Percentiles rank a stretch among this genome's conserved stretches.
These are phyloP conservation scores for Ustilago vetiveriae DNA, from an alignment of 1,284 basidiomycete genomes.

Conservation along the genomic window DNA sequence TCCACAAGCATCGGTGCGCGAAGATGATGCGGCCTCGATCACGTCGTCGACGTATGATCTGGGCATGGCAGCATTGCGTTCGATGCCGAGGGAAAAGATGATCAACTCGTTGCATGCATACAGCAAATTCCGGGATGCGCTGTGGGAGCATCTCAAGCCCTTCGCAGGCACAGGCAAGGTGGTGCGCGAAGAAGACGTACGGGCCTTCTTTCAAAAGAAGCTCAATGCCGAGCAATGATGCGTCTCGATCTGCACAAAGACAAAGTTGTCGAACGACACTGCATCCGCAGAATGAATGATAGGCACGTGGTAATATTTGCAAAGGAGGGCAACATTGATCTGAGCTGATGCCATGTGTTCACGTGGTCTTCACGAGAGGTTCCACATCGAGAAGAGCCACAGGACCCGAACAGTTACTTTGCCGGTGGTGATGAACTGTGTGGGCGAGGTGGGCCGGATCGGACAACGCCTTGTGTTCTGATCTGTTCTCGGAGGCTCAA, in stretches of 20 bases:
- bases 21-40: constrained; percentile 47
- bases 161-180: constrained; percentile 65
- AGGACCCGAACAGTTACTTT: too few species aligned
- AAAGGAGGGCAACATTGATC: too few species aligned
- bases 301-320: too few species aligned
- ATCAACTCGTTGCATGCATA: constrained; percentile 67
- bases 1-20: constrained; percentile 40
- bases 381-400: too few species aligned
- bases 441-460: too few species aligned
- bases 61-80: constrained; percentile 66
- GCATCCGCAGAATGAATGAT: too few species aligned
- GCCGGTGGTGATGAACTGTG: too few species aligned
- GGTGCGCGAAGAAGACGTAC: constrained; percentile 66
- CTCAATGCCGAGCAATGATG: constrained; percentile 26
- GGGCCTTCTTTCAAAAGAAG: constrained; percentile 64
- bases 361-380: too few species aligned
- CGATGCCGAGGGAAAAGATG: constrained; percentile 67
- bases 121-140: constrained; percentile 63
- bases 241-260: background rate
- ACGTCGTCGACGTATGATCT: constrained; percentile 67
- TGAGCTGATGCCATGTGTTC: too few species aligned
- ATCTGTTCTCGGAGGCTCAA: background rate
- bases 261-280: too few species aligned
- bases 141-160: constrained; percentile 67
- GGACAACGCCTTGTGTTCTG: too few species aligned